These are phyloP conservation scores for Teratosphaeria zuluensis DNA, from an alignment of 2,329 filamentous ascomycete species.

Conservation along the genomic window DNA sequence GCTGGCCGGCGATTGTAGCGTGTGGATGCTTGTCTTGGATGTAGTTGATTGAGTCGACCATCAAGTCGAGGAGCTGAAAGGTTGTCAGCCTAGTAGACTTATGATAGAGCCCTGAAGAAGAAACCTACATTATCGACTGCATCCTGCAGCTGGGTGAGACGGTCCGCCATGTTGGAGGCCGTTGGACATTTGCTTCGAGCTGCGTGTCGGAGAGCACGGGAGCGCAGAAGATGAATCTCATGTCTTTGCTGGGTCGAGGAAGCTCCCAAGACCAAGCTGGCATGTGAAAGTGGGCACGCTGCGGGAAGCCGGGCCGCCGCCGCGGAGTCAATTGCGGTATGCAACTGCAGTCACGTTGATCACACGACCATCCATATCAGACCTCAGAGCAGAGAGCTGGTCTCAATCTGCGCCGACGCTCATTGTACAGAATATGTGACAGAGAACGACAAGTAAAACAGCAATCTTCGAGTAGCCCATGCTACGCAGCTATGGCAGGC, in stretches of 20 bases:
- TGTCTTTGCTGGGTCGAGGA: neutral
- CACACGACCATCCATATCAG: neutral
- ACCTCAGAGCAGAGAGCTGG: neutral
- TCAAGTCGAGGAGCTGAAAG: slow-evolving; percentile 37
- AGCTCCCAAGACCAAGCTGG: neutral
- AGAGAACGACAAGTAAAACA: too few species aligned
- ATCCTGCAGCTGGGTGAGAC: slow-evolving; percentile 76
- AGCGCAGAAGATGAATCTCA: neutral
- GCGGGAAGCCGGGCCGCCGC: neutral
- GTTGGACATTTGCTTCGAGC: neutral
- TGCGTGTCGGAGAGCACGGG: neutral
- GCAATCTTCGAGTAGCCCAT: neutral
- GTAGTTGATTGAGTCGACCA: slow-evolving; percentile 37
- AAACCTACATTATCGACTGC: slow-evolving; percentile 63
- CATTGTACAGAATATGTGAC: neutral
- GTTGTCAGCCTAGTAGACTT: neutral
- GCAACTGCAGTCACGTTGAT: neutral
- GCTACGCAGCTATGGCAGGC: slow-evolving; percentile 7
- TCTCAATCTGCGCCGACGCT: neutral
- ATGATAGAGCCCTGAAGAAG: neutral
- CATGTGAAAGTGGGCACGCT: slow-evolving; percentile 1
- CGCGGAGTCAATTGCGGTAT: neutral
- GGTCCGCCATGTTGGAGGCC: slow-evolving; percentile 39
- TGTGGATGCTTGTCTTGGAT: slow-evolving; percentile 34
- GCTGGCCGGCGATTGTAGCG: slow-evolving; percentile 34